These are phyloP conservation scores for Symbiodinium pilosum DNA, from an alignment of 73 alveolate genomes.

Conservation along the genomic window DNA sequence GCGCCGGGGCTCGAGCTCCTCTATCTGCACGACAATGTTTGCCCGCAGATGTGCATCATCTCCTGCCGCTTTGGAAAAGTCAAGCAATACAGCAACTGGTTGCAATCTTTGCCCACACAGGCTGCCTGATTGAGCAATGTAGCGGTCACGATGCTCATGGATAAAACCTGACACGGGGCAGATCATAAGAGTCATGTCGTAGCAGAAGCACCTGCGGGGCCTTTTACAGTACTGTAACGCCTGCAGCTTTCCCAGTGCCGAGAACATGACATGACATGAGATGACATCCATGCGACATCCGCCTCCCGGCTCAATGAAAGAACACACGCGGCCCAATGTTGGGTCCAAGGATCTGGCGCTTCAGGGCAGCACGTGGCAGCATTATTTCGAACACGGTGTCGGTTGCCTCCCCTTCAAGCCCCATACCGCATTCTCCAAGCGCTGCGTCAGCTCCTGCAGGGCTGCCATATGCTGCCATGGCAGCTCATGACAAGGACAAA, in stretches of 20 bases:
- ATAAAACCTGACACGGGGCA: constrained; percentile 20
- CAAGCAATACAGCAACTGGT: neutral
- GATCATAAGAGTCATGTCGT: too few species aligned
- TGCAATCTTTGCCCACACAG: too few species aligned
- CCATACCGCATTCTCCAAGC: constrained; percentile 31
- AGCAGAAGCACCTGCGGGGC: too few species aligned
- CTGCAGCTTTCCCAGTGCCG: too few species aligned
- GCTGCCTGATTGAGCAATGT: constrained; percentile 19
- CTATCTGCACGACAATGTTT: constrained; percentile 83
- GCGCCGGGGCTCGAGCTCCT: constrained; percentile 15
- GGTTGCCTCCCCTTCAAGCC: constrained; percentile 33
- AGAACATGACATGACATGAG: too few species aligned
- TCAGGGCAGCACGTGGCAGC: neutral
- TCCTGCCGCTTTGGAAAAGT: too few species aligned
- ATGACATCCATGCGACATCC: neutral
- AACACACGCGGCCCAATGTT: constrained; percentile 87
- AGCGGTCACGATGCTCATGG: constrained; percentile 87
- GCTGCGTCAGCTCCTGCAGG: constrained; percentile 50
- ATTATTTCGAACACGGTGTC: neutral
- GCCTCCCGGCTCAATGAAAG: constrained; percentile 88
- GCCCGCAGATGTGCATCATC: constrained; percentile 73
- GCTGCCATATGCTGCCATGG: too few species aligned
- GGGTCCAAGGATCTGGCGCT: constrained; percentile 21
- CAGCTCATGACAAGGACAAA: too few species aligned
- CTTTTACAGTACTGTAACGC: too few species aligned